phyloP scores from a whole-genome alignment of 2,329 filamentous ascomycete species.

The Scedosporium boydii region DNA sequence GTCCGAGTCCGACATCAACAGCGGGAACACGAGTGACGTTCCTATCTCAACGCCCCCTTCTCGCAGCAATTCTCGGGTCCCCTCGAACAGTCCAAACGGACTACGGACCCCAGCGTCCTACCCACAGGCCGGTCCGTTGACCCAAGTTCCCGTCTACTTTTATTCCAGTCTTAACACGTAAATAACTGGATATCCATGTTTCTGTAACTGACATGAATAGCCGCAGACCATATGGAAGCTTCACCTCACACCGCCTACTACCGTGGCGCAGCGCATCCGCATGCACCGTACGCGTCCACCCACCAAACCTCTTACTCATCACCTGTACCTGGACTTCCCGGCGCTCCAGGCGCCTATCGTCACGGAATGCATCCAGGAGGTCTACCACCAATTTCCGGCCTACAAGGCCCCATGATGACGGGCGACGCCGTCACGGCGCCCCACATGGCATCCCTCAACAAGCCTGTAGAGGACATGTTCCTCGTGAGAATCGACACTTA shows the following conservation, averaged over 20 bases:
- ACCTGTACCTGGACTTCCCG: neutral
- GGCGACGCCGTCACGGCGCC: neutral
- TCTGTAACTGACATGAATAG: neutral
- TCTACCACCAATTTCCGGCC: neutral
- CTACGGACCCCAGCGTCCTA: neutral
- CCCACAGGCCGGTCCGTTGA: neutral
- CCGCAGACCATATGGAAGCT: neutral
- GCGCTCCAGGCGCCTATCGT: neutral
- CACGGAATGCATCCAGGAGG: neutral
- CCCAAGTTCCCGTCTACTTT: neutral
- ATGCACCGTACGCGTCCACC: neutral
- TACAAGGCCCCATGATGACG: neutral
- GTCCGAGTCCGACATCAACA: neutral
- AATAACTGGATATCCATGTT: neutral
- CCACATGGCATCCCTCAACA: neutral
- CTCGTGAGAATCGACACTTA: conserved; percentile 54
- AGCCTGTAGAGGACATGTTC: conserved; percentile 1
- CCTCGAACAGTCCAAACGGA: neutral
- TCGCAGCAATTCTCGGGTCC: neutral
- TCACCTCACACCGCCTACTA: neutral
- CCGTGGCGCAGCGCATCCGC: neutral
- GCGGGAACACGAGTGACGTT: neutral
- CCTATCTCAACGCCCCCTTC: neutral
- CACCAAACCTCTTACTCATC: neutral
- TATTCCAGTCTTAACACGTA: neutral